Conservation (phyloP, 768 basidiomycete species). For the Mycena rebaudengoi region DNA sequence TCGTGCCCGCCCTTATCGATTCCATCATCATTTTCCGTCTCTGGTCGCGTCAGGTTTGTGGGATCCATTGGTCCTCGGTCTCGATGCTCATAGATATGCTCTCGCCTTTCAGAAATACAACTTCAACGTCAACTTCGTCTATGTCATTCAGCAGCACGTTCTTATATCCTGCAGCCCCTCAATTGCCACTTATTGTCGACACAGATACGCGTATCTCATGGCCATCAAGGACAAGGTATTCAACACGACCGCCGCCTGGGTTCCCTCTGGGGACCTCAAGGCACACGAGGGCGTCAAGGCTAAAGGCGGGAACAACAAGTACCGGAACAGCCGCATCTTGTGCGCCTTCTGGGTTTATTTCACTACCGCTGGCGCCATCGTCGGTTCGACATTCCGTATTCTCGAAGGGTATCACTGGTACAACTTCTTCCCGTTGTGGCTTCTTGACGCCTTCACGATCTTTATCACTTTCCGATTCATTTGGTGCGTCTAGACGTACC, state of each 20-base stretch:
- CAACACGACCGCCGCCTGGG: slow-evolving; percentile 38
- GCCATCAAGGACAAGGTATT: slow-evolving; percentile 38
- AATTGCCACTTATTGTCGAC: neutral
- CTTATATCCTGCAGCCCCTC: too few species aligned
- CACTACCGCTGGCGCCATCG: slow-evolving; percentile 25
- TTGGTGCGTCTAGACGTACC: too few species aligned
- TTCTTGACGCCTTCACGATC: slow-evolving; percentile 30
- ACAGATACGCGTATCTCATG: slow-evolving; percentile 36
- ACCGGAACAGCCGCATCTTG: slow-evolving; percentile 38
- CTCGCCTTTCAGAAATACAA: slow-evolving; percentile 28
- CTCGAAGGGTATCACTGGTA: slow-evolving; percentile 33
- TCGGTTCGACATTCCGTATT: slow-evolving; percentile 29
- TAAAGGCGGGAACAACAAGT: slow-evolving; percentile 36
- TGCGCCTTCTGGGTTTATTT: slow-evolving; percentile 35
- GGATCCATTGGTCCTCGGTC: neutral
- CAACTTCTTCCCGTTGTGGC: slow-evolving; percentile 31
- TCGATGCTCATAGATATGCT: neutral
- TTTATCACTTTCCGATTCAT: slow-evolving; percentile 35
- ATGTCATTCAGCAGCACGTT: slow-evolving; percentile 32
- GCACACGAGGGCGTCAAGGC: slow-evolving; percentile 31
- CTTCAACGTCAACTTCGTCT: slow-evolving; percentile 37
- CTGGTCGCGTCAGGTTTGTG: slow-evolving; percentile 30
- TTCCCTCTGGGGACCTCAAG: slow-evolving; percentile 37
- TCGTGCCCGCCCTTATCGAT: slow-evolving; percentile 37
- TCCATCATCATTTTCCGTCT: slow-evolving; percentile 35